These are phyloP conservation scores for Globisporangium perplexum DNA, from an alignment of 352 stramenopile genomes.

Conservation along the genomic window DNA sequence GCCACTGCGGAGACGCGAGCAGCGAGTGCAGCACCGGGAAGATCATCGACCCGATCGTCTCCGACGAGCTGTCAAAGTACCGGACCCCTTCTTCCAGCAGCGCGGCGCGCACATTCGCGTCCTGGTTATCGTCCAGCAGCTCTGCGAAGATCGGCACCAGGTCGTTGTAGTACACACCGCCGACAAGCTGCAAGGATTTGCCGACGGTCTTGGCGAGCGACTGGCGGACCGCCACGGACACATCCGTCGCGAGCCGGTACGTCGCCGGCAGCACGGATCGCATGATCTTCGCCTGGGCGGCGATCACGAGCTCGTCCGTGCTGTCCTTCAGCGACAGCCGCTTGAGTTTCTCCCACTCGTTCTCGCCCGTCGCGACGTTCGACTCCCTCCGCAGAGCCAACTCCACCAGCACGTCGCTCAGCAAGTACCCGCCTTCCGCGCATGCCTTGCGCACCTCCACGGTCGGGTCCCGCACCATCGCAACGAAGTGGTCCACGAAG, in stretches of 20 bases:
- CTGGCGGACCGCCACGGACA: slow-evolving; percentile 71
- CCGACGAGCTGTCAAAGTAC: slow-evolving; percentile 61
- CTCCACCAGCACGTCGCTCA: slow-evolving; percentile 55
- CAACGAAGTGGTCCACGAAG: slow-evolving; percentile 86
- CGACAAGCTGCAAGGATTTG: slow-evolving; percentile 63
- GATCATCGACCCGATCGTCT: slow-evolving; percentile 63
- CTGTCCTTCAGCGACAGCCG: slow-evolving; percentile 11
- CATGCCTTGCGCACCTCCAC: slow-evolving; percentile 79
- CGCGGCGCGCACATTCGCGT: slow-evolving; percentile 67
- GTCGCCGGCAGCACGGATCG: slow-evolving; percentile 72
- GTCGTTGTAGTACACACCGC: slow-evolving; percentile 67
- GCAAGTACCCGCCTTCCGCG: slow-evolving; percentile 54
- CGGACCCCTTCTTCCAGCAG: slow-evolving; percentile 80
- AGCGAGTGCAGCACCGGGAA: slow-evolving; percentile 66
- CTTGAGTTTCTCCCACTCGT: slow-evolving; percentile 16
- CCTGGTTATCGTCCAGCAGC: slow-evolving; percentile 75
- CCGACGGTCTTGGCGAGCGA: slow-evolving; percentile 71
- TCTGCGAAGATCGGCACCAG: slow-evolving; percentile 81
- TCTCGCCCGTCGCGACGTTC: neutral
- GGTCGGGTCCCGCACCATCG: slow-evolving; percentile 75
- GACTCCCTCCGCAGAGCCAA: slow-evolving; percentile 30
- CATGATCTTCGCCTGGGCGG: slow-evolving; percentile 76
- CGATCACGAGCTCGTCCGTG: slow-evolving; percentile 37
- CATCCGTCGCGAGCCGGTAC: slow-evolving; percentile 69
- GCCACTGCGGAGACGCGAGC: slow-evolving; percentile 65